Evolutionary conservation across 306 rosid species (phyloP).

Genomic region (Pachyrhizus erosus): DNA sequence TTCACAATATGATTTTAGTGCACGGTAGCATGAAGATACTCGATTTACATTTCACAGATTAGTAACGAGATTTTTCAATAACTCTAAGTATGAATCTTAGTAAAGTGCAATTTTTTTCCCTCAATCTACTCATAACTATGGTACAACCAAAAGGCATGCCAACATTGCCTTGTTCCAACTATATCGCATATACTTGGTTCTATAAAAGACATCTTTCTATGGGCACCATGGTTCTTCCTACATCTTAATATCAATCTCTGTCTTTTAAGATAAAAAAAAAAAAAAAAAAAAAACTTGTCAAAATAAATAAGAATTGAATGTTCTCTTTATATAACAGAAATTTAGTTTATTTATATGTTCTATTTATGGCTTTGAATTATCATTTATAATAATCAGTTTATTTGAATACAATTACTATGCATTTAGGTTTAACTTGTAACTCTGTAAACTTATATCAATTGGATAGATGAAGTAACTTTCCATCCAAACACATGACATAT

Average conservation of each 20-base stretch:
- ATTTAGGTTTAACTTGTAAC: conserved; percentile 3
- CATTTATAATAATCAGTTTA: conserved; percentile 31
- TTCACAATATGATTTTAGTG: conserved; percentile 7
- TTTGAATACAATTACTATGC: conserved; percentile 12
- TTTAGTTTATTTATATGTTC: conserved; percentile 85
- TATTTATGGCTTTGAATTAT: conserved; percentile 41
- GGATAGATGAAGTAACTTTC: no score
- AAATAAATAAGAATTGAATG: no score
- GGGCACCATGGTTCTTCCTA: no score
- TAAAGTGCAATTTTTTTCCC: neutral
- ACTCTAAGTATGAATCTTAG: neutral
- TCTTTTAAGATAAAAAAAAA: no score
- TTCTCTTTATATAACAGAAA: no score
- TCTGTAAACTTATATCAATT: conserved; percentile 4
- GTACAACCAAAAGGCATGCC: conserved; percentile 25
- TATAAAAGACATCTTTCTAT: no score
- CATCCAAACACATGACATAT: no score
- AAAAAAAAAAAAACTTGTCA: no score
- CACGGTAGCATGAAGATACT: neutral
- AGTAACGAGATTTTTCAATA: conserved; percentile 1
- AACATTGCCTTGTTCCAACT: conserved; percentile 23
- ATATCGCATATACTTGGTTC: no score
- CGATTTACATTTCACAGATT: neutral
- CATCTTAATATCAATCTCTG: no score
- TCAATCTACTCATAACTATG: conserved; percentile 22